These are phyloP conservation scores for Odontarrhena argentea DNA, from an alignment of 345 rosid genomes.

Conservation along the genomic window DNA sequence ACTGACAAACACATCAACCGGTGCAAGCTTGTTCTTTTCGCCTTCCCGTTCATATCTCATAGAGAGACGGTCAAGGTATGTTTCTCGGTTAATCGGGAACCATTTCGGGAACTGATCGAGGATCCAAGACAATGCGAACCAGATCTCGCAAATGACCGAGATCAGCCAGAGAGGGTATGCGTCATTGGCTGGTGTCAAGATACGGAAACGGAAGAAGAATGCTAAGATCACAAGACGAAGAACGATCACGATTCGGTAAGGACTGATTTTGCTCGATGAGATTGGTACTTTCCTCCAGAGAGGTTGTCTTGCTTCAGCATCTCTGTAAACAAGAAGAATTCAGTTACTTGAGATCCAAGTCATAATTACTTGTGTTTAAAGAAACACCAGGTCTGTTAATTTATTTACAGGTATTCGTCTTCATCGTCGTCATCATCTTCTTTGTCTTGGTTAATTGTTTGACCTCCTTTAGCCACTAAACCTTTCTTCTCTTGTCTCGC, in stretches of 20 bases:
- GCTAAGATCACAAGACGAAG: constrained; percentile 70
- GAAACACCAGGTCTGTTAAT: neutral
- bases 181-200: constrained; percentile 84
- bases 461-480: constrained; percentile 60
- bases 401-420: constrained; percentile 72
- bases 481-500: constrained; percentile 91
- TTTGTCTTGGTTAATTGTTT: constrained; percentile 59
- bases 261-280: constrained; percentile 85
- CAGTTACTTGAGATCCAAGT: constrained; percentile 30
- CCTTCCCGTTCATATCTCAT: constrained; percentile 86
- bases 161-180: constrained; percentile 92
- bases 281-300: constrained; percentile 88
- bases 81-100: constrained; percentile 85
- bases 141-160: constrained; percentile 90
- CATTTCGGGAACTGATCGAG: constrained; percentile 99
- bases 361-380: constrained; percentile 9
- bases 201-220: constrained; percentile 90
- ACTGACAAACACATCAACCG: constrained; percentile 88
- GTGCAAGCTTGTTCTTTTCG: constrained; percentile 70
- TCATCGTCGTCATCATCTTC: constrained; percentile 69
- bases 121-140: constrained; percentile 98
- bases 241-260: constrained; percentile 91
- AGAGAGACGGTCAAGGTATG: constrained; percentile 87
- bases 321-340: constrained; percentile 49
- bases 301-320: constrained; percentile 97